phyloP scores from a whole-genome alignment of 768 basidiomycete genomes.

The Chiua virens region DNA sequence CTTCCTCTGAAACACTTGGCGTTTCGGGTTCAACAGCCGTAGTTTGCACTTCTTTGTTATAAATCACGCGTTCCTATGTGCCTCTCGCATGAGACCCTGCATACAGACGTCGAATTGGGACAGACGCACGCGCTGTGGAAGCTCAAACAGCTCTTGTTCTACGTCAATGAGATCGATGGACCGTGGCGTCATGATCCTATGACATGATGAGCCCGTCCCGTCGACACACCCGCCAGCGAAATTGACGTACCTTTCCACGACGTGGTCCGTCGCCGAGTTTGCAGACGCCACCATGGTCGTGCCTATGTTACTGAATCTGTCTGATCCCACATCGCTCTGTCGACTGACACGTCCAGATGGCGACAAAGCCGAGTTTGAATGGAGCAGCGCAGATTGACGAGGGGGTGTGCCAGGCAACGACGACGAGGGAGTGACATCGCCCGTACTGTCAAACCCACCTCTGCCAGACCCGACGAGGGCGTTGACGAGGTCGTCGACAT shows the following conservation, averaged over 20 bases:
- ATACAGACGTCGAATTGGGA: neutral
- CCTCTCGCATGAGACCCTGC: neutral
- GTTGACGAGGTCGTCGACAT: conserved; percentile 74
- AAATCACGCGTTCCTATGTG: conserved; percentile 70
- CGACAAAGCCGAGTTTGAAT: conserved; percentile 38
- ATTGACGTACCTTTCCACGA: conserved; percentile 61
- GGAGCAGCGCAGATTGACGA: conserved; percentile 36
- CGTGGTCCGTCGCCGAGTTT: conserved; percentile 63
- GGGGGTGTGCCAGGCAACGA: conserved; percentile 74
- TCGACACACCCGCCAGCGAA: too few species aligned
- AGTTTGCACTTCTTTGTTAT: conserved; percentile 86
- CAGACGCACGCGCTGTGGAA: conserved; percentile 73
- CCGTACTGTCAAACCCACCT: conserved; percentile 53
- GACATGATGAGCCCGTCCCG: conserved; percentile 20
- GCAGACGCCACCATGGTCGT: conserved; percentile 46
- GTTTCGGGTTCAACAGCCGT: conserved; percentile 59
- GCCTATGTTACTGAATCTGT: conserved; percentile 40
- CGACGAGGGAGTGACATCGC: conserved; percentile 64
- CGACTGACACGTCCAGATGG: conserved; percentile 67
- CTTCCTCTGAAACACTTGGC: conserved; percentile 59
- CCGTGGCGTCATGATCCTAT: conserved; percentile 58
- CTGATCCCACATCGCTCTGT: conserved; percentile 64
- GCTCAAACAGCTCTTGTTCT: conserved; percentile 87
- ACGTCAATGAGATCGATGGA: conserved; percentile 80
- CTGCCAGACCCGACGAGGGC: conserved; percentile 49